phyloP scores from a whole-genome alignment of 139 green algal species.

The Raphidocelis subcapitata region DNA sequence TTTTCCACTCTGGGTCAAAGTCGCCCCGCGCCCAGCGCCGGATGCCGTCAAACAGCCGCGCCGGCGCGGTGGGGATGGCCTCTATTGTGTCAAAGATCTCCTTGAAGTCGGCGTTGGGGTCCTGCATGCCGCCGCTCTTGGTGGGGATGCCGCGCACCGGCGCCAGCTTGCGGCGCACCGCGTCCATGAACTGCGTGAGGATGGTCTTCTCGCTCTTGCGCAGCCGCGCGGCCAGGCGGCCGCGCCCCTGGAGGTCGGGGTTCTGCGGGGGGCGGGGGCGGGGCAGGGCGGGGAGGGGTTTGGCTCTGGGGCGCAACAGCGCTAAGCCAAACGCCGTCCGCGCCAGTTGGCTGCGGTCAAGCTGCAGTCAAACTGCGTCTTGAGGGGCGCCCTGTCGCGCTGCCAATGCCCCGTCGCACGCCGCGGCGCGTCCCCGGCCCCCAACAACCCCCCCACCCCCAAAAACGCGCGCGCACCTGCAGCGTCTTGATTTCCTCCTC shows the following conservation, averaged over 20 bases:
- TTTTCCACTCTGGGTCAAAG: conserved; percentile 32
- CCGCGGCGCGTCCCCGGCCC: too few relatives aligned
- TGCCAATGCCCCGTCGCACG: too few relatives aligned
- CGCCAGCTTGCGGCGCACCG: conserved; percentile 76
- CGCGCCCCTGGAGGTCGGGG: conserved; percentile 19
- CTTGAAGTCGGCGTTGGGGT: conserved; percentile 89
- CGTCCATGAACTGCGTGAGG: conserved; percentile 70
- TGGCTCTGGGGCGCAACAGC: too few relatives aligned
- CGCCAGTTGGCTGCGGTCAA: too few relatives aligned
- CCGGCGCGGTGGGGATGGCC: conserved; percentile 64
- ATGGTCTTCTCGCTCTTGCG: conserved; percentile 75
- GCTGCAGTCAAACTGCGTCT: too few relatives aligned
- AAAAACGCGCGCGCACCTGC: conserved; percentile 19
- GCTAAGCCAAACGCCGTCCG: too few relatives aligned
- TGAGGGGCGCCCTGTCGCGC: too few relatives aligned
- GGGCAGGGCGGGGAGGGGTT: too few relatives aligned
- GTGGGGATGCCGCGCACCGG: conserved; percentile 96
- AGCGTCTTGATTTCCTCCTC: conserved; percentile 51
- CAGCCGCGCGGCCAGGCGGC: conserved; percentile 62
- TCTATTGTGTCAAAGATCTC: conserved; percentile 95
- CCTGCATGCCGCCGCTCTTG: conserved; percentile 80
- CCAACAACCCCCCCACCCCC: too few relatives aligned
- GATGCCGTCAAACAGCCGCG: conserved; percentile 61
- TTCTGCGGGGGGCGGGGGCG: conserved; percentile 4
- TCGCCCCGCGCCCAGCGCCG: conserved; percentile 45